Evolutionary conservation across 805 yeast genomes (phyloP), one percentile per base, ranked within the genome.

Genomic region (Ogataea kodamae): DNA sequence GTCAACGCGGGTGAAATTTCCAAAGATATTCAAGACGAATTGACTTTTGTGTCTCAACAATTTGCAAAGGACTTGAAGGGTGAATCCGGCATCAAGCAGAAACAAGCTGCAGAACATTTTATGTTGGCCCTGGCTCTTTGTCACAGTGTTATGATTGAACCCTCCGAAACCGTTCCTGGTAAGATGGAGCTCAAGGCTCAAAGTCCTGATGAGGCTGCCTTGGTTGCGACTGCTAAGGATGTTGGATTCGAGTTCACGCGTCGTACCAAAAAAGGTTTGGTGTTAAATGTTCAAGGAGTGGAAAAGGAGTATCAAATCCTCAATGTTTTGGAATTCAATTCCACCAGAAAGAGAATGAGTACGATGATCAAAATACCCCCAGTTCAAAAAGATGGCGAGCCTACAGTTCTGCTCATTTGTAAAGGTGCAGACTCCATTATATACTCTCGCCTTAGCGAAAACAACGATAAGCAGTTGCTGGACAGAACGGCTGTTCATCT

Each of bases 261-360:
- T 25, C 72, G 76, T 55, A 82, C 88, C 7, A 81, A 81, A 51
- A 68, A 69, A 30, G 92, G 90, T 37, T 53, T 81, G 12, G 60
- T 81, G 30, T 65, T 84, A 28, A 76, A 78, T 35, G 76, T 78
- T 22, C 87, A 81, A 56, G 92, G 92, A 40, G 70, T 66, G 30
- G 68, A 70, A 40, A 77, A 78, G 50, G 89, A 83, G 46, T 82
- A 75, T 54, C 85, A 81, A 52, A 66, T 84, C 19, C 58, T 84
- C 40, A 83, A 82, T 49, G 71, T 78, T 13, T 59, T 84, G 43
- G 92, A 83, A 50, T 84, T 84, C 60, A 84, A 84, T 49, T 83
- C 92, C 6, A 81, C 92, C 0, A 76, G 94, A 65, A 83, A 83
- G 63, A 78, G 94, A 69, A 83, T 83, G 94, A 80, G 89, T 69